Percentiles rank a stretch among this genome's conserved stretches.
phyloP scores from a whole-genome alignment of 2,329 filamentous ascomycete genomes.

The Stylonectria norvegica region DNA sequence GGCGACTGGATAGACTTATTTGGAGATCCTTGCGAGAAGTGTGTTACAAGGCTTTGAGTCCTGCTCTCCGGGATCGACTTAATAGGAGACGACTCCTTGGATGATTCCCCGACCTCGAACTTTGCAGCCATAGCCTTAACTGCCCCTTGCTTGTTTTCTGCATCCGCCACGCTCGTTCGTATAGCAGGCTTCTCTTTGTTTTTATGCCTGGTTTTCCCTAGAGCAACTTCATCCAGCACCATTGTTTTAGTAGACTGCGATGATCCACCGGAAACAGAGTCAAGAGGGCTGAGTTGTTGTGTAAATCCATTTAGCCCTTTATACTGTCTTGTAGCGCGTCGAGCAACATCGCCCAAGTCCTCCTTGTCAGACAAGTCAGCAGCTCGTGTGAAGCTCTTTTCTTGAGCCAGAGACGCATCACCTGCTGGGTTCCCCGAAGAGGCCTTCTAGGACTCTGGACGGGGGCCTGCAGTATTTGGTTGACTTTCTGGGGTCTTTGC shows the following conservation, averaged over 20 bases:
- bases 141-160: slow-evolving; percentile 27
- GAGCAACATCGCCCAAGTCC: background rate
- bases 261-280: slow-evolving; percentile 2
- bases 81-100: slow-evolving; percentile 5
- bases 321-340: background rate
- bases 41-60: slow-evolving; percentile 19
- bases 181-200: slow-evolving; percentile 7
- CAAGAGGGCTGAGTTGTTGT: background rate
- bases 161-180: slow-evolving; percentile 16
- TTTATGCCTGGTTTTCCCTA: slow-evolving; percentile 9
- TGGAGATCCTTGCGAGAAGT: slow-evolving; percentile 16
- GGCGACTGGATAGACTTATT: slow-evolving; percentile 7
- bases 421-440: slow-evolving; percentile 5
- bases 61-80: slow-evolving; percentile 10
- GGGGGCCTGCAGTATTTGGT: slow-evolving; percentile 4
- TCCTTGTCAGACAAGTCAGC: no score
- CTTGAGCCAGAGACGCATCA: background rate
- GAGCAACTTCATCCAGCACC: background rate
- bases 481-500: background rate
- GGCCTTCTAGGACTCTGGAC: slow-evolving; percentile 18
- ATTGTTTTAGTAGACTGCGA: background rate
- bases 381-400: no score
- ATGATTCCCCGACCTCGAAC: slow-evolving; percentile 40
- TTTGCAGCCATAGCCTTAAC: slow-evolving; percentile 52
- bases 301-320: background rate